Percentiles rank a stretch among this genome's conserved stretches.
These are phyloP conservation scores for Moesziomyces globuligerus DNA, from an alignment of 1,284 basidiomycete genomes.

Conservation along the genomic window DNA sequence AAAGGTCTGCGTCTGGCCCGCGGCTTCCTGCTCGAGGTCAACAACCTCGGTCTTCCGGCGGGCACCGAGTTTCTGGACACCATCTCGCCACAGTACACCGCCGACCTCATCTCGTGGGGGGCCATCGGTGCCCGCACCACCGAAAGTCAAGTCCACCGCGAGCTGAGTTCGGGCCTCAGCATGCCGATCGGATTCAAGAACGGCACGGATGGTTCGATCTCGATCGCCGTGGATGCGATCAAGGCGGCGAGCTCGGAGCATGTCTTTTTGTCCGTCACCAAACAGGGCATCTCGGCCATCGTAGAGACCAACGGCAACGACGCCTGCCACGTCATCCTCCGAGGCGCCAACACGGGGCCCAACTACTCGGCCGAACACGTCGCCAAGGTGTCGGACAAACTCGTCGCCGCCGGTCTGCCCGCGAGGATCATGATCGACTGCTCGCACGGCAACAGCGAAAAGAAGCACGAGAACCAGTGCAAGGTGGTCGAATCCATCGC, in stretches of 20 bases:
- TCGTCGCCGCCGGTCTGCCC: conserved; percentile 47
- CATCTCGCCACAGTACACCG: conserved; percentile 91
- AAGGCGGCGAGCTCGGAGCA: conserved; percentile 89
- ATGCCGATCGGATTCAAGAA: conserved; percentile 86
- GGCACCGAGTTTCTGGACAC: conserved; percentile 73
- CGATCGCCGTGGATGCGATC: conserved; percentile 91
- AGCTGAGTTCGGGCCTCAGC: conserved; percentile 82
- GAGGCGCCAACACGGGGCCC: conserved; percentile 65
- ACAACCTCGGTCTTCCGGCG: conserved; percentile 68
- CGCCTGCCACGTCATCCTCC: conserved; percentile 65
- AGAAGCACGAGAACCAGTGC: conserved; percentile 73
- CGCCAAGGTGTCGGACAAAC: conserved; percentile 40
- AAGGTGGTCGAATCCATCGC: conserved; percentile 72
- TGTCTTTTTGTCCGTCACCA: conserved; percentile 97
- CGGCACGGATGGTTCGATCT: conserved; percentile 68
- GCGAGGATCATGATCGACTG: conserved; percentile 75
- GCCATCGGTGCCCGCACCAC: conserved; percentile 83
- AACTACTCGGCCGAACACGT: conserved; percentile 62
- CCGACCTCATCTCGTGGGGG: conserved; percentile 95
- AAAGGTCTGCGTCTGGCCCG: conserved; percentile 92
- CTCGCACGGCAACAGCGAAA: conserved; percentile 78
- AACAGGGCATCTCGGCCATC: conserved; percentile 75
- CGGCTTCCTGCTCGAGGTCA: conserved; percentile 78
- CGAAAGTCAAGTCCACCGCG: conserved; percentile 93
- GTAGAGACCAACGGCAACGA: conserved; percentile 67